Evolutionary conservation across 2,329 filamentous ascomycete species (phyloP), one percentile per base, ranked within the genome.

Genomic region (Fusarium continuum): DNA sequence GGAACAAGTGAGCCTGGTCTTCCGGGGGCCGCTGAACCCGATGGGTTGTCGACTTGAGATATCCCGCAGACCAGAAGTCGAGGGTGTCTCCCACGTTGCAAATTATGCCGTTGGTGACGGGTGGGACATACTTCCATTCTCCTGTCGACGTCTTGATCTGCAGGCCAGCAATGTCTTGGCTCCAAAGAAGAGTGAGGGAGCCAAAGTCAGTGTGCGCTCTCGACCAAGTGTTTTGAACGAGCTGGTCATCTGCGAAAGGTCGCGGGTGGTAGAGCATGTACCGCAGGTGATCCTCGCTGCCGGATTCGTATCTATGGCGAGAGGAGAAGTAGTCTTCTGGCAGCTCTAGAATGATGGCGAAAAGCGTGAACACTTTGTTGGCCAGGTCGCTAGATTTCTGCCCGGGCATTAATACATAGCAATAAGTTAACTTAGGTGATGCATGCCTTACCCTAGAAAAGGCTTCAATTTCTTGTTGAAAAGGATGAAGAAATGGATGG

Each of bases 111-210:
- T 78, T 80, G 11, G 79, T 75, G 40, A 80, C 75, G 1, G 81
- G 79, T 41, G 74, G 74, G 4, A 84, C 81, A 74, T 79, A 83
- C 59, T 81, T 82, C 82, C 82, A 83, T n/a, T 75, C 66, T 0
- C 78, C 80, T 20, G 76, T 71, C 0, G 64, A 70, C 0, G 67
- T 74, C n/a, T 78, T 78, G 19, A 86, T 82, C 67, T 87, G 84
- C 19, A 87, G 74, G 3, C 82, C 84, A 0, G 82, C 82, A 10
- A 87, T 80, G 1, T 84, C 84, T 59, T 87, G 85, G 1, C 82
- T 79, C 74, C 86, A 87, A 0, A 87, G 77, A 8, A 87, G 74
- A 0, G 85, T 87, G 8, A 87, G 70, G 1, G 79, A 83, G 1
- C 83, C 83, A 31, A 85, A 78, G 61, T 87, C 84, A 0, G 84